Base-by-base conservation (phyloP, 163 green algal species). In the Scenedesmus sp. region DNA sequence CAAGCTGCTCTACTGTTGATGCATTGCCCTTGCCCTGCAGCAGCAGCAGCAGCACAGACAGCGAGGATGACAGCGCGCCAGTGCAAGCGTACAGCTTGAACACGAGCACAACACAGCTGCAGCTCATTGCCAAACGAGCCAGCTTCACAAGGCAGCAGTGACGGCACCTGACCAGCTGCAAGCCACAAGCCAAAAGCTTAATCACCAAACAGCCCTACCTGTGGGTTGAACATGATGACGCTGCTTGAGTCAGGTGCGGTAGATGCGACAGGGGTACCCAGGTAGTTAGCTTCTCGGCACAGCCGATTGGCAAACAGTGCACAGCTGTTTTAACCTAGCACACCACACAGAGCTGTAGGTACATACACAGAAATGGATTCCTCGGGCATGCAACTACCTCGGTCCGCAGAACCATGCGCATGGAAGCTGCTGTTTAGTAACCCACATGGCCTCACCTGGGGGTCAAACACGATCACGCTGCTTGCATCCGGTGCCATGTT, bases 251-350 rank as follows among this genome's bases (percentile, higher is more conserved):
- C 79, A 0, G 91, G 91, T 2, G 89, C 40, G 49, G 49, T 56
- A 56, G 49, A 56, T 56, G 10, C 12, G 49, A 56, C 49, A 18
- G 90, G 79, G 2, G 84, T 61, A 24, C 92, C 92, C 42, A 94
- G 44, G 85, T 94, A 94, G 43, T 93, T 89, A 13, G 92, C 90
- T 33, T 93, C 35, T 56, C 90, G 93, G 43, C 90, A 89, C 13
- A 22, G 93, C 90, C 0, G 40, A 42, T 1, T 93, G 65, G 22
- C 72, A 89, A 43, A 93, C 76, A 83, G 83, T 92, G 0, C 93
- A 3, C 88, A 93, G 92, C 76, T 93, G 81, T 30, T 89, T 92
- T 1, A 93, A 80, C 30, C 93, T 92, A 46, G 92, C 88, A 26
- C n/a, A n/a, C n/a, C n/a, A n/a, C n/a, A n/a, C n/a, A n/a, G n/a